Conservation (phyloP, 768 basidiomycete species). For the Phallus indusiatus region DNA sequence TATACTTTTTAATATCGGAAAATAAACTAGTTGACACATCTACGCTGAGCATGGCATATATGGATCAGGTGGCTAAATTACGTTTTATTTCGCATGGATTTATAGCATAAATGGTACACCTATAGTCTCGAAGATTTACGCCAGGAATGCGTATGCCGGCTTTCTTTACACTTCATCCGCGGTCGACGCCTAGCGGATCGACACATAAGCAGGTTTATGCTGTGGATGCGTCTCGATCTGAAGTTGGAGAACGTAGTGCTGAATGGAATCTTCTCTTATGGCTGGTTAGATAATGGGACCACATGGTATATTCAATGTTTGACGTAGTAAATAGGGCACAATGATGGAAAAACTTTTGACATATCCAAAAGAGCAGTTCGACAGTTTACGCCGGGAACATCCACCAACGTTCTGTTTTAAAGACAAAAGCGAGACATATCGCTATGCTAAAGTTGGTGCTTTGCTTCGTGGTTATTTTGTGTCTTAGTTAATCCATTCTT, state of each 20-base stretch:
- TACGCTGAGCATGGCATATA: slow-evolving; percentile 52
- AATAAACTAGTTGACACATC: slow-evolving; percentile 56
- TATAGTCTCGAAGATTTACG: slow-evolving; percentile 56
- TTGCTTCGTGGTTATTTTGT: background rate
- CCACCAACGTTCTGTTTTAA: slow-evolving; percentile 24
- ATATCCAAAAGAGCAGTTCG: slow-evolving; percentile 51
- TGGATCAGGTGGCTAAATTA: slow-evolving; percentile 38
- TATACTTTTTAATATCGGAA: slow-evolving; percentile 80
- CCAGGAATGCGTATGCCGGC: slow-evolving; percentile 72
- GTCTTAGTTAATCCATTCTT: background rate
- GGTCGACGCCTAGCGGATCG: background rate
- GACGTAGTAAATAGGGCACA: slow-evolving; percentile 48
- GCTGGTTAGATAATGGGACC: slow-evolving; percentile 41
- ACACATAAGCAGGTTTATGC: slow-evolving; percentile 30
- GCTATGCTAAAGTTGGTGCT: slow-evolving; percentile 67
- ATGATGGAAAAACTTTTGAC: slow-evolving; percentile 87
- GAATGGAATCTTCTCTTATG: slow-evolving; percentile 68
- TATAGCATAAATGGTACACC: background rate
- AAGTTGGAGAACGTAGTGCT: slow-evolving; percentile 23
- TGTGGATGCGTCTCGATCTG: slow-evolving; percentile 45
- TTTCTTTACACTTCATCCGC: slow-evolving; percentile 18
- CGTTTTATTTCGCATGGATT: slow-evolving; percentile 1
- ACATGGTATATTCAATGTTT: background rate
- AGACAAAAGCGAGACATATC: slow-evolving; percentile 61
- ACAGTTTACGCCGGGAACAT: slow-evolving; percentile 35